Conservation (phyloP, 2,329 filamentous ascomycete species). For the Fusarium phyllophilum region DNA sequence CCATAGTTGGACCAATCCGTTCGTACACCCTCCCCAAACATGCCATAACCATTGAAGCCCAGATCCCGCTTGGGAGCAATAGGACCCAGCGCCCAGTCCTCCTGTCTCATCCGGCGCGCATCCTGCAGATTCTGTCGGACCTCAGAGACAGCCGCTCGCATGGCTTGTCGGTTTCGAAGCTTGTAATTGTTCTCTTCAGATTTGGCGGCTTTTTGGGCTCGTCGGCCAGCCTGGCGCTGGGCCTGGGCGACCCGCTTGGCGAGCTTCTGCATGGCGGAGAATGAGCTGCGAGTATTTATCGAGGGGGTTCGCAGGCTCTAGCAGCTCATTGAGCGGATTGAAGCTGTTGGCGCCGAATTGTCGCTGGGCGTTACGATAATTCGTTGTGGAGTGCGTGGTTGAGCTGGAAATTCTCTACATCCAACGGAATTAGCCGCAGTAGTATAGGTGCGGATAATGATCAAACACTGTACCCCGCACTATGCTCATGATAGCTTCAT, state of each 20-base stretch:
- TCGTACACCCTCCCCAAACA: conserved; percentile 54
- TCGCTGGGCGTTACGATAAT: conserved; percentile 39
- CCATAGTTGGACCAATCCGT: conserved; percentile 50
- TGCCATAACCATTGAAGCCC: conserved; percentile 71
- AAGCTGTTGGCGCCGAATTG: conserved; percentile 38
- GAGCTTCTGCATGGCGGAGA: conserved; percentile 73
- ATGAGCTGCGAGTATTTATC: conserved; percentile 16
- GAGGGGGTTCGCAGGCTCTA: conserved; percentile 34
- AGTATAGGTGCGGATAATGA: neutral
- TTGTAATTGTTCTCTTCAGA: conserved; percentile 44
- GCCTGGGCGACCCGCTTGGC: conserved; percentile 73
- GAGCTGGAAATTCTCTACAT: conserved; percentile 44
- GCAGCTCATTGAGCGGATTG: conserved; percentile 40
- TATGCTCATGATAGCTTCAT: conserved; percentile 35
- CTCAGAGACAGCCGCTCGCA: conserved; percentile 47
- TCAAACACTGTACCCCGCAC: conserved; percentile 7
- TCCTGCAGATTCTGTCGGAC: conserved; percentile 51
- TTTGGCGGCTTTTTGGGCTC: conserved; percentile 53
- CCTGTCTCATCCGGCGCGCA: conserved; percentile 65
- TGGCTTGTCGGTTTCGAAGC: conserved; percentile 46
- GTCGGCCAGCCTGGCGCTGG: conserved; percentile 69
- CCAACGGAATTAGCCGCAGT: conserved; percentile 35
- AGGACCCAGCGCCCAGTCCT: conserved; percentile 83
- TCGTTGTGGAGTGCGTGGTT: conserved; percentile 40
- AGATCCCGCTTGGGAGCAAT: conserved; percentile 81